Percentiles rank a stretch among this genome's conserved stretches.
phyloP scores from a whole-genome alignment of 2,329 filamentous ascomycete species.

The Alternaria consortialis region DNA sequence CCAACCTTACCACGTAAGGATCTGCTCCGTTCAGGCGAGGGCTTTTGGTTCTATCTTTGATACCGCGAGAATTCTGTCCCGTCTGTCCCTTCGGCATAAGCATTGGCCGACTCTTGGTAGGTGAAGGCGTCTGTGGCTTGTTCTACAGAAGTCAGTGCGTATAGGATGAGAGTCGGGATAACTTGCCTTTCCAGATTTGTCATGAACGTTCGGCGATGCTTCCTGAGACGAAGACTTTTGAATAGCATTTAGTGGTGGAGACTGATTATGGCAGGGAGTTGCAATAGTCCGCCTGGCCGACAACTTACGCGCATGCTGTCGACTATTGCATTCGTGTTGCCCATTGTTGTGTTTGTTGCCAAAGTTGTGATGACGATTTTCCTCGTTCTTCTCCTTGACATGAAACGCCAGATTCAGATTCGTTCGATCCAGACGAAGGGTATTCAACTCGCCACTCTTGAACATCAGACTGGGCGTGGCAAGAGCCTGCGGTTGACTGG shows the following conservation, averaged over 20 bases:
- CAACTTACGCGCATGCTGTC: slow-evolving; percentile 25
- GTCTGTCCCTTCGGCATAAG: no score
- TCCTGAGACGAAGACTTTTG: not conserved
- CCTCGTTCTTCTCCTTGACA: slow-evolving; percentile 34
- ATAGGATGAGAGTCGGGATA: not conserved
- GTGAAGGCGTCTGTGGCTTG: no score
- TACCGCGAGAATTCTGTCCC: no score
- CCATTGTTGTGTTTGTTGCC: slow-evolving; percentile 37
- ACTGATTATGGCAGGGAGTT: slow-evolving; percentile 8
- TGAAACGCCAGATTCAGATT: slow-evolving; percentile 27
- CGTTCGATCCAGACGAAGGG: slow-evolving; percentile 53
- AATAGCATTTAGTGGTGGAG: not conserved
- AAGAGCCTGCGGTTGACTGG: slow-evolving; percentile 39
- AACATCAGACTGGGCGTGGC: slow-evolving; percentile 49
- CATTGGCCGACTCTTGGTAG: no score
- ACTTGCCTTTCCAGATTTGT: not conserved
- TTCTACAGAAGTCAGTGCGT: slow-evolving; percentile 1
- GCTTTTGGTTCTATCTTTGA: no score
- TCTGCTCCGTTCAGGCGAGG: no score
- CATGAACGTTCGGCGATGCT: not conserved
- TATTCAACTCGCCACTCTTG: slow-evolving; percentile 62
- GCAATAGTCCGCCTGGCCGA: not conserved
- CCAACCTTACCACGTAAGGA: no score
- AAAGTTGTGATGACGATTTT: slow-evolving; percentile 34
- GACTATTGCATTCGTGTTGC: slow-evolving; percentile 34